Percentiles rank a stretch among this genome's conserved stretches.
These are phyloP conservation scores for Pseudognaphalium luteoalbum DNA, from an alignment of 129 eudicot species.

Conservation along the genomic window DNA sequence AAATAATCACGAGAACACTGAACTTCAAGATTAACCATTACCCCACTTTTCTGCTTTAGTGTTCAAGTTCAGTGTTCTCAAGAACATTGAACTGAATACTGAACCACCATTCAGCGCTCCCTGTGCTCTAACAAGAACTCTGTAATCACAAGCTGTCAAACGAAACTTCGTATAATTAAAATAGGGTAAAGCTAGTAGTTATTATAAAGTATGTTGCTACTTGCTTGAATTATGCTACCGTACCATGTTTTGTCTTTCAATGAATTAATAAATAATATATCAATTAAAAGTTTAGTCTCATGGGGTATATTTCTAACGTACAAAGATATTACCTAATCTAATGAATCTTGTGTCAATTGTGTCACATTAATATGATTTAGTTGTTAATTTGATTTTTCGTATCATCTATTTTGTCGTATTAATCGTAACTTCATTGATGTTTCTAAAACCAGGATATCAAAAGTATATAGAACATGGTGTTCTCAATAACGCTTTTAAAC, in stretches of 20 bases:
- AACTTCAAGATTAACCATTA: too few relatives aligned
- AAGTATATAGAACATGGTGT: slow-evolving; percentile 14
- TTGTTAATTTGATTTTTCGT: slow-evolving; percentile 7
- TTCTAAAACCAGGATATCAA: background rate
- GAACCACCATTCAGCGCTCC: too few relatives aligned
- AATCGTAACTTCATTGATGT: slow-evolving; percentile 1
- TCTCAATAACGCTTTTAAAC: slow-evolving; percentile 2
- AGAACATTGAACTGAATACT: too few relatives aligned
- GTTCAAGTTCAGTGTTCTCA: too few relatives aligned
- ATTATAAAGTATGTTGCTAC: background rate
- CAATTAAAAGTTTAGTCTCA: background rate
- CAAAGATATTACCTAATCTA: background rate
- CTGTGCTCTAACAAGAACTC: too few relatives aligned
- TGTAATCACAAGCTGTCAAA: too few relatives aligned
- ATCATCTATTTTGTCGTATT: slow-evolving; percentile 17
- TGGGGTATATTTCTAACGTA: slow-evolving; percentile 4
- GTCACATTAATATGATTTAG: slow-evolving; percentile 7
- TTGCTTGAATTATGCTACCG: background rate
- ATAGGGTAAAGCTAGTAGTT: too few relatives aligned
- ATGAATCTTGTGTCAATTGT: background rate
- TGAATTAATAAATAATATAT: background rate
- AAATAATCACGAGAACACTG: too few relatives aligned
- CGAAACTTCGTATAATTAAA: too few relatives aligned
- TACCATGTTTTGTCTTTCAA: slow-evolving; percentile 8
- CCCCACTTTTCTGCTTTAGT: too few relatives aligned